These are phyloP conservation scores for Teunomyces tritomae DNA, from an alignment of 805 yeast species.

Conservation along the genomic window DNA sequence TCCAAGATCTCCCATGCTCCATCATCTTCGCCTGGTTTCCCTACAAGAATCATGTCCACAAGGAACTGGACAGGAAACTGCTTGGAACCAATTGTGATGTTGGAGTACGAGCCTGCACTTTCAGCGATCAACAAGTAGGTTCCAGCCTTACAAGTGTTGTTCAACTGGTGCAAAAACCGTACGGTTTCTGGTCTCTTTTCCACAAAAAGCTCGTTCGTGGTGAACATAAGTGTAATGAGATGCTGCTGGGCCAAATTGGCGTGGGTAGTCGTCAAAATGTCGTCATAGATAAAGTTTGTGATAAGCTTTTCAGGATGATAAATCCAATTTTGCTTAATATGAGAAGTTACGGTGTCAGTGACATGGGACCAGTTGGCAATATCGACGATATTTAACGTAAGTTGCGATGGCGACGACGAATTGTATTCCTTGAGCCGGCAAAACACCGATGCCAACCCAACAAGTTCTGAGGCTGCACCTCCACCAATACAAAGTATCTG, in stretches of 20 bases:
- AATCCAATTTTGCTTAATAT: conserved; percentile 55
- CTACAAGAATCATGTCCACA: conserved; percentile 68
- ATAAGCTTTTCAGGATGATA: conserved; percentile 29
- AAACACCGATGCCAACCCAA: conserved; percentile 60
- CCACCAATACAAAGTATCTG: conserved; percentile 73
- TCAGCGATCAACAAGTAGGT: conserved; percentile 68
- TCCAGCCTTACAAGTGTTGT: conserved; percentile 51
- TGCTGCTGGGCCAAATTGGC: conserved; percentile 23
- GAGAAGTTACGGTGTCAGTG: conserved; percentile 41
- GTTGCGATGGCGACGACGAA: conserved; percentile 28
- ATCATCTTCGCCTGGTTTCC: conserved; percentile 35
- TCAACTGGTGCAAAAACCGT: conserved; percentile 53
- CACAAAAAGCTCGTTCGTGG: conserved; percentile 82
- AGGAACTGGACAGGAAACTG: conserved; percentile 80
- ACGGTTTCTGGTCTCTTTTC: conserved; percentile 64
- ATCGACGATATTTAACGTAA: conserved; percentile 61
- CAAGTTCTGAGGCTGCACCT: conserved; percentile 85
- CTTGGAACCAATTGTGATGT: conserved; percentile 71
- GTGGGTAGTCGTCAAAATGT: conserved; percentile 20
- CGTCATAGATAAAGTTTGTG: conserved; percentile 28
- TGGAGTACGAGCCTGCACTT: conserved; percentile 88
- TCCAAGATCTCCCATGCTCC: conserved; percentile 69
- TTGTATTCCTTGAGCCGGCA: conserved; percentile 35
- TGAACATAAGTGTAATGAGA: conserved; percentile 72
- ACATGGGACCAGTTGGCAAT: conserved; percentile 74